A percentile compares a stretch with the other conserved stretches of the same genome.
These are phyloP conservation scores for Tetrapisispora phaffii DNA, from an alignment of 805 yeast genomes.

Conservation along the genomic window DNA sequence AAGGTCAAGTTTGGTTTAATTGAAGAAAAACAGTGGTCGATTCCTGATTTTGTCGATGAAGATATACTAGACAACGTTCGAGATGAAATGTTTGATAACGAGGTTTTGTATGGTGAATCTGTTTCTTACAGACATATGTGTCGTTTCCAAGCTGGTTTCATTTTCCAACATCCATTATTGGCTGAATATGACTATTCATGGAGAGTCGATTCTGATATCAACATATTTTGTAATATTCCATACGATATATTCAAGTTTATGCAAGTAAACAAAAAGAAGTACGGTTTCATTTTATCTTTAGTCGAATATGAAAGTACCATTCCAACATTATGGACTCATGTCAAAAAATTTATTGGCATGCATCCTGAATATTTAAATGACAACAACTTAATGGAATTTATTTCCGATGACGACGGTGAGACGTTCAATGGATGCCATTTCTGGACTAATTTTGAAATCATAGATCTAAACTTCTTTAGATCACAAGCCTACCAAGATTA, in stretches of 20 bases:
- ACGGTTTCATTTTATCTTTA: slow-evolving; percentile 60
- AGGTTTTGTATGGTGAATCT: slow-evolving; percentile 50
- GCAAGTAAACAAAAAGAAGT: slow-evolving; percentile 44
- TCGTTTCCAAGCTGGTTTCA: slow-evolving; percentile 42
- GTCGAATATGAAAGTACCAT: slow-evolving; percentile 58
- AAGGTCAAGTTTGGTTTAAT: slow-evolving; percentile 51
- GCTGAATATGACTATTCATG: slow-evolving; percentile 55
- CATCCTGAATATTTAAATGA: slow-evolving; percentile 35
- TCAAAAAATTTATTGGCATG: slow-evolving; percentile 37
- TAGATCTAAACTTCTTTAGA: slow-evolving; percentile 60
- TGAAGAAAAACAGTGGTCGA: slow-evolving; percentile 55
- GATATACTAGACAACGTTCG: slow-evolving; percentile 39
- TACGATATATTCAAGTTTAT: slow-evolving; percentile 54
- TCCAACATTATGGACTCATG: slow-evolving; percentile 51
- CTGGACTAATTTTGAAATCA: slow-evolving; percentile 74
- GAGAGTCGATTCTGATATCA: slow-evolving; percentile 68
- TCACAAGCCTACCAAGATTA: slow-evolving; percentile 45
- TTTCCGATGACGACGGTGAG: slow-evolving; percentile 53
- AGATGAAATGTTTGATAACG: slow-evolving; percentile 34
- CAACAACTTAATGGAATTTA: slow-evolving; percentile 50
- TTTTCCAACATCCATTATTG: slow-evolving; percentile 51
- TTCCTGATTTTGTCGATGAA: slow-evolving; percentile 56
- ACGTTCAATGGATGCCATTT: slow-evolving; percentile 69
- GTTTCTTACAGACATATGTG: slow-evolving; percentile 67
- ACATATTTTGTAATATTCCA: slow-evolving; percentile 50